These are phyloP conservation scores for Pistacia vera DNA, from an alignment of 345 rosid species.

Conservation along the genomic window DNA sequence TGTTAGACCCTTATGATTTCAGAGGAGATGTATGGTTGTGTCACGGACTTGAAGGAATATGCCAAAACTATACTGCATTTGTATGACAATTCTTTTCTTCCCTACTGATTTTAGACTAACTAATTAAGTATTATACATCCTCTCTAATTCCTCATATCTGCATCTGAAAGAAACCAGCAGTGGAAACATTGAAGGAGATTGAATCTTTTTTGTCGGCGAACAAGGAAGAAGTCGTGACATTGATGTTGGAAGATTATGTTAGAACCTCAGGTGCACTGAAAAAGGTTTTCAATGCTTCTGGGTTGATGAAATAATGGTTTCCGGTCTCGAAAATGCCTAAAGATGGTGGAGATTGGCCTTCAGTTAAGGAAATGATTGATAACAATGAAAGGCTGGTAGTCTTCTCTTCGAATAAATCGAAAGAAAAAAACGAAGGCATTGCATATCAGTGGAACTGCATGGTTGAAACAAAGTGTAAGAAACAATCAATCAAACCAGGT, in stretches of 20 bases:
- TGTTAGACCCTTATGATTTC: constrained; percentile 74
- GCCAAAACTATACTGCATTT: constrained; percentile 62
- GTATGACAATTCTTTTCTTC: constrained; percentile 29
- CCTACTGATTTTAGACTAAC: not conserved
- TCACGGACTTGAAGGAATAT: constrained; percentile 59
- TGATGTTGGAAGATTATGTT: constrained; percentile 75
- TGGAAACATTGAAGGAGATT: constrained; percentile 50
- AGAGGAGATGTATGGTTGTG: constrained; percentile 69
- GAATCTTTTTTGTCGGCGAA: constrained; percentile 65
- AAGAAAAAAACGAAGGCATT: constrained; percentile 61
- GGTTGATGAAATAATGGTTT: constrained; percentile 70
- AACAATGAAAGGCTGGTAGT: constrained; percentile 60
- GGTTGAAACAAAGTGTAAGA: no score
- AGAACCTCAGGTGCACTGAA: constrained; percentile 50
- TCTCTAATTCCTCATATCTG: no score
- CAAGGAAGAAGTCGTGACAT: constrained; percentile 53
- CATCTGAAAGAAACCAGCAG: no score
- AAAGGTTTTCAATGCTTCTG: constrained; percentile 55
- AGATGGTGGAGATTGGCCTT: constrained; percentile 67
- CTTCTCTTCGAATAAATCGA: constrained; percentile 54
- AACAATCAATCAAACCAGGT: no score
- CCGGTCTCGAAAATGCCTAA: constrained; percentile 60
- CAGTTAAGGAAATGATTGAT: constrained; percentile 61
- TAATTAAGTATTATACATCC: not conserved
- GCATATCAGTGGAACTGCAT: constrained; percentile 86